These are phyloP conservation scores for Botrytis tulipae DNA, from an alignment of 2,329 filamentous ascomycete genomes.

Conservation along the genomic window DNA sequence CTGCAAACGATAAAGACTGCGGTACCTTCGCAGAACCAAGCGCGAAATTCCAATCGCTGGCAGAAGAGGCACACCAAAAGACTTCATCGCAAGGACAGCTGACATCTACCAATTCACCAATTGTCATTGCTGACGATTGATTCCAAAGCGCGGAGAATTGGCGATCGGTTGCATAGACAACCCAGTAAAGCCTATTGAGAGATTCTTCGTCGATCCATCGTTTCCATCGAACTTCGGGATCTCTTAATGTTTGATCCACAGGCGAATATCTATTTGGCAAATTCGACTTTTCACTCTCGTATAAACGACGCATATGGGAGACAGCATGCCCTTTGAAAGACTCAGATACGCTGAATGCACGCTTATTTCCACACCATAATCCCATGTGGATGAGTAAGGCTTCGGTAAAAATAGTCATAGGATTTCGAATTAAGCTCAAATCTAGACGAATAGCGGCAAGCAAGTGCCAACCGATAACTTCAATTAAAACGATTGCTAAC, in stretches of 20 bases:
- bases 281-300: conserved; percentile 20
- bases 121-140: conserved; percentile 29
- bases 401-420: conserved; percentile 32
- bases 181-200: conserved; percentile 31
- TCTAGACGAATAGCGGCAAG: conserved; percentile 29
- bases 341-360: conserved; percentile 31
- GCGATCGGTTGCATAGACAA: conserved; percentile 30
- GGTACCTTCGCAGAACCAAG: conserved; percentile 29
- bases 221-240: conserved; percentile 26
- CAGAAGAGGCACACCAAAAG: conserved; percentile 32
- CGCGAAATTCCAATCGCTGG: conserved; percentile 30
- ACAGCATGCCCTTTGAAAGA: conserved; percentile 30
- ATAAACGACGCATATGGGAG: conserved; percentile 27
- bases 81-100: conserved; percentile 33
- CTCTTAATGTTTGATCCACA: not conserved
- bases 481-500: conserved; percentile 31
- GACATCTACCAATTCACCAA: conserved; percentile 30
- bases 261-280: not conserved
- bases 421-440: conserved; percentile 29
- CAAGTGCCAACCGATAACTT: conserved; percentile 32
- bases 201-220: conserved; percentile 30
- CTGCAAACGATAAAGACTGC: conserved; percentile 29
- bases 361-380: conserved; percentile 34
- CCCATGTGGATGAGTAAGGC: conserved; percentile 31
- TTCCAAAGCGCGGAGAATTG: conserved; percentile 32